Conservation (phyloP, 1,139 yeast species). For the Suhomyces taliae region DNA sequence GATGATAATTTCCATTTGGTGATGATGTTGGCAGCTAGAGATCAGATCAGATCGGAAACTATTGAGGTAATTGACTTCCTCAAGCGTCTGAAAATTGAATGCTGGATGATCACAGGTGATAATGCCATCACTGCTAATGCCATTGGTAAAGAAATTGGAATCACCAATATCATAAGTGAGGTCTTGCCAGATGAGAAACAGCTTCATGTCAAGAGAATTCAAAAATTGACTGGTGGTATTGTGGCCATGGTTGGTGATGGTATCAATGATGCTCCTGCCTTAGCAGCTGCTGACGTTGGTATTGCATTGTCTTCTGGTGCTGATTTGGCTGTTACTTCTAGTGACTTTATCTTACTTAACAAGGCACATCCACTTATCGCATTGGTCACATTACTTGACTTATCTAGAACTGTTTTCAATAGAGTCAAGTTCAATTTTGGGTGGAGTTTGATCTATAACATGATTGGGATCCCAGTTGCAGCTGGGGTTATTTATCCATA, state of each 20-base stretch:
- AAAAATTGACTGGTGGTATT: constrained; percentile 31
- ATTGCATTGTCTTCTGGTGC: constrained; percentile 60
- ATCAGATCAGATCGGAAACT: constrained; percentile 65
- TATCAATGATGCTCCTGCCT: constrained; percentile 63
- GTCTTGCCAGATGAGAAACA: constrained; percentile 77
- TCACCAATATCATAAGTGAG: constrained; percentile 65
- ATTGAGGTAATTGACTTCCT: constrained; percentile 49
- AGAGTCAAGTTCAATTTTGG: constrained; percentile 59
- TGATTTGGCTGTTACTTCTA: constrained; percentile 57
- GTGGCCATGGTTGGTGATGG: constrained; percentile 70
- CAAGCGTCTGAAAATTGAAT: constrained; percentile 43
- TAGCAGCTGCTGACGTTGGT: constrained; percentile 60
- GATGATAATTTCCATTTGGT: constrained; percentile 38
- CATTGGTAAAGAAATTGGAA: constrained; percentile 65
- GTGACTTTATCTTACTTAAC: constrained; percentile 55
- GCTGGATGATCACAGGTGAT: constrained; percentile 79
- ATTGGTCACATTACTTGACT: constrained; percentile 48
- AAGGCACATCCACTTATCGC: constrained; percentile 48
- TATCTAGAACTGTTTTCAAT: constrained; percentile 41
- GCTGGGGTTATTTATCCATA: constrained; percentile 64
- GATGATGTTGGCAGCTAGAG: constrained; percentile 59
- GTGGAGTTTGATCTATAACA: constrained; percentile 54
- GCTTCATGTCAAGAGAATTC: constrained; percentile 54
- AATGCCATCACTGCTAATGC: constrained; percentile 66
- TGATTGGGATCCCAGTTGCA: constrained; percentile 60